A percentile compares a stretch with the other conserved stretches of the same genome.
Evolutionary conservation across 164 flowering plant species (phyloP).

Genomic region (Annona cherimola): DNA sequence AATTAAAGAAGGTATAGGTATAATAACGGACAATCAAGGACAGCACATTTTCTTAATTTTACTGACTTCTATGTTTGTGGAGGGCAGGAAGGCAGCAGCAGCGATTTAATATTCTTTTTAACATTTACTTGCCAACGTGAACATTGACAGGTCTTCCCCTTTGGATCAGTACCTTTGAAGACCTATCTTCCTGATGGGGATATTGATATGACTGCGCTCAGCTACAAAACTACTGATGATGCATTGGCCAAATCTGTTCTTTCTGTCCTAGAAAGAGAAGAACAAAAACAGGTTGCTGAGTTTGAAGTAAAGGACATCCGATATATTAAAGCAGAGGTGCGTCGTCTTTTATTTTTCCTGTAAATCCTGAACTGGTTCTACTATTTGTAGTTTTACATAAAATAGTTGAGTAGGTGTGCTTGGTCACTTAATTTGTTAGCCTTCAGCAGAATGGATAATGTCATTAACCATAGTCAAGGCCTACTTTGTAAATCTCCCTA

Average conservation of each 20-base stretch:
- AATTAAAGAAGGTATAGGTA: too few relatives aligned
- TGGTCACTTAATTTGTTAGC: too few relatives aligned
- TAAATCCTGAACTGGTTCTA: background rate
- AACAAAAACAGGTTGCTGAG: conserved; percentile 44
- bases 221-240: conserved; percentile 48
- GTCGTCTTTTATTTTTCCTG: background rate
- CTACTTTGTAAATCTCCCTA: too few relatives aligned
- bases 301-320: conserved; percentile 82
- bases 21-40: too few relatives aligned
- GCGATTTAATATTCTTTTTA: conserved; percentile 4
- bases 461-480: too few relatives aligned
- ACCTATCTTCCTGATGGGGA: conserved; percentile 99
- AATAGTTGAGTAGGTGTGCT: too few relatives aligned
- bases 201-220: conserved; percentile 72
- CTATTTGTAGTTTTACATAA: too few relatives aligned
- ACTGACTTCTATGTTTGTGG: background rate
- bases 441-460: too few relatives aligned
- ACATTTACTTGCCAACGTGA: background rate
- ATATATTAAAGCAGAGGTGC: conserved; percentile 85
- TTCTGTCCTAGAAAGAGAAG: conserved; percentile 63
- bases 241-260: conserved; percentile 50
- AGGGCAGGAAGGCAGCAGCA: background rate
- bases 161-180: conserved; percentile 90
- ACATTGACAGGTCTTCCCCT: conserved; percentile 64
- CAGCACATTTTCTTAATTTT: background rate